A percentile compares a stretch with the other conserved stretches of the same genome.
These are phyloP conservation scores for Solanum hybrid DNA, from an alignment of 305 asterid species.

Conservation along the genomic window DNA sequence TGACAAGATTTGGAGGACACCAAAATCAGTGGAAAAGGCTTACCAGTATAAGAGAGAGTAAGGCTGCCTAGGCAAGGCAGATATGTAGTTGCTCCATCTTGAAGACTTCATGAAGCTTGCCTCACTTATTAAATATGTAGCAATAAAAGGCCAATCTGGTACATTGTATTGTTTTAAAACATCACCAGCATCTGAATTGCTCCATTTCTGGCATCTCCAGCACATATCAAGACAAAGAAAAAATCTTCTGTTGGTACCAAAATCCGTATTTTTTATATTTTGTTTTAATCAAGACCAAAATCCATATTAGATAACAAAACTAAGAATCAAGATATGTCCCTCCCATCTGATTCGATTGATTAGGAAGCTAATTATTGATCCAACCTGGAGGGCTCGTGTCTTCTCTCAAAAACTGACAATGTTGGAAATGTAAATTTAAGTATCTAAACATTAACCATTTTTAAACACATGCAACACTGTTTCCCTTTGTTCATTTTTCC, in stretches of 20 bases:
- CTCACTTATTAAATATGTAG: slow-evolving; percentile 85
- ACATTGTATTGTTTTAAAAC: slow-evolving; percentile 54
- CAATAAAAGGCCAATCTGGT: slow-evolving; percentile 95
- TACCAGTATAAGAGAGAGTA: slow-evolving; percentile 94
- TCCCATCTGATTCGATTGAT: neutral
- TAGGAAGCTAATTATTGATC: neutral
- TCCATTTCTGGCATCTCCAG: slow-evolving; percentile 61
- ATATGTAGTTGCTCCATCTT: slow-evolving; percentile 81
- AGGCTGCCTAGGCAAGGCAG: slow-evolving; percentile 94
- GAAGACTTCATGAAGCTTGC: slow-evolving; percentile 62
- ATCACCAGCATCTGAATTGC: slow-evolving; percentile 59
- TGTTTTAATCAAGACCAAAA: neutral
- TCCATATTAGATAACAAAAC: neutral
- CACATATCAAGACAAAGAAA: slow-evolving; percentile 6
- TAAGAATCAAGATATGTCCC: neutral
- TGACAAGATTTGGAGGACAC: slow-evolving; percentile 5
- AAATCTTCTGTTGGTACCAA: neutral
- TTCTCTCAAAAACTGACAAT: neutral
- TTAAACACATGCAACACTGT: neutral
- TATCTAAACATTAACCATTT: neutral
- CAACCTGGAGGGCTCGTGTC: neutral
- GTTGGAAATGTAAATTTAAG: neutral
- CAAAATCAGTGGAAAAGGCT: slow-evolving; percentile 15
- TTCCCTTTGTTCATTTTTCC: neutral
- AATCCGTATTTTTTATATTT: neutral